Evolutionary conservation across 129 eudicot genomes (phyloP), one percentile per base, ranked within the genome.

Genomic region (Ambrosia trifida): DNA sequence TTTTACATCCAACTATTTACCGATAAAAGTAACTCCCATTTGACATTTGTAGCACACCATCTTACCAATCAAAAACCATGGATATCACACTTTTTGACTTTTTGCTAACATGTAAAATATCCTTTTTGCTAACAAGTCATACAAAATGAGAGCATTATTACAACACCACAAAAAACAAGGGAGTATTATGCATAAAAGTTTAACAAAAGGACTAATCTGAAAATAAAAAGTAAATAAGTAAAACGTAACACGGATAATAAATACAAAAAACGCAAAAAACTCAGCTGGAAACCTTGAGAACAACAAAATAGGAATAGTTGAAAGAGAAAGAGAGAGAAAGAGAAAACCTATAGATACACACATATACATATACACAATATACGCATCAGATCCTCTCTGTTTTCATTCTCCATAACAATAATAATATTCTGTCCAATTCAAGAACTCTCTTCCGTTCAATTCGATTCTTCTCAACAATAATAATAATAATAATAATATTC

Each of bases 241-340:
- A 77, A 73, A 83, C 78, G 81, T 58, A 75, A 72, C 19, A 47
- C 41, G 70, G 20, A 56, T 16, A 74, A 70, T 69, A 66, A 68
- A 40, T 68, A 73, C 76, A 81, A 81, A 66, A 70, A 83, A 35
- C 78, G 81, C 81, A 28, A 65, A 64, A 67, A 40, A 72, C 19
- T 32, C 56, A 69, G 81, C 86, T 74, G 49, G 71, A 78, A 62
- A 70, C 66, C 73, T 82, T 82, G 80, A 82, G 66, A 73, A 73
- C 70, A 73, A 73, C 70, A 62, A 62, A 80, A 68, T 28, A 64
- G 44, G 69, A 62, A 75, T 72, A 70, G 77, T 75, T 71, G 64
- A 69, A 12, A 69, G 19, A 63, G 68, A 63, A 7, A 40, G 51
- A 38, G 33, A 19, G 44, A 12, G 6, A 68, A 64, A 70, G 52